Evolutionary conservation across 495 filamentous ascomycete genomes (phyloP).

Genomic region (Xylaria bambusicola): DNA sequence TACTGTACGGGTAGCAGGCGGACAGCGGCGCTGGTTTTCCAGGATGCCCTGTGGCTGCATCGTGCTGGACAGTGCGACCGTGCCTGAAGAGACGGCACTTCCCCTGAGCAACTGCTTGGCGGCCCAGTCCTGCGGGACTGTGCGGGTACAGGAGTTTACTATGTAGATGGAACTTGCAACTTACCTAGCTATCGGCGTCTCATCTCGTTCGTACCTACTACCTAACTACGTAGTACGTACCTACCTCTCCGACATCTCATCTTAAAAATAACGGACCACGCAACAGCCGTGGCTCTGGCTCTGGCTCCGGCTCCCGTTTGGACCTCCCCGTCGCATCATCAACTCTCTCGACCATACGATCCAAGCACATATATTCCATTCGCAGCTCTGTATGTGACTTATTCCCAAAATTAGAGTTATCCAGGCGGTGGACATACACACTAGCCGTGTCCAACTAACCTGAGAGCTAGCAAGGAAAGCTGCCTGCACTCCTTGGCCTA

Average conservation of each 20-base stretch:
- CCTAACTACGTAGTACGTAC: no score
- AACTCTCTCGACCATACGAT: neutral
- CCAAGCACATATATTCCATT: neutral
- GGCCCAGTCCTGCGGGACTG: no score
- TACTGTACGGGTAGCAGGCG: no score
- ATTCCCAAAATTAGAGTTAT: neutral
- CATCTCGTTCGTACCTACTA: neutral
- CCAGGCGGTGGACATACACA: neutral
- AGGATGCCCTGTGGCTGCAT: no score
- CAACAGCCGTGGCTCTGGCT: neutral
- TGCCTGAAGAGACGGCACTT: neutral
- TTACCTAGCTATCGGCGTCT: neutral
- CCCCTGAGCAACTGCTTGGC: neutral
- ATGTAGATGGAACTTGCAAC: neutral
- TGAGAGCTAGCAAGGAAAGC: conserved; percentile 15
- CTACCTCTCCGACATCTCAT: no score
- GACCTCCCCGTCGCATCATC: neutral
- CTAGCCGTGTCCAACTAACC: neutral
- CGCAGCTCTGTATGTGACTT: neutral
- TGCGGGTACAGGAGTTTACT: neutral
- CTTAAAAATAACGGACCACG: neutral
- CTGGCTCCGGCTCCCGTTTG: no score
- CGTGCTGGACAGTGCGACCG: no score
- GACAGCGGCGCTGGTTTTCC: no score
- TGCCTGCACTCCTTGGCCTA: conserved; percentile 14